Evolutionary conservation across 2,329 filamentous ascomycete genomes (phyloP), one percentile per base, ranked within the genome.

Genomic region (Metarhizium brunneum): DNA sequence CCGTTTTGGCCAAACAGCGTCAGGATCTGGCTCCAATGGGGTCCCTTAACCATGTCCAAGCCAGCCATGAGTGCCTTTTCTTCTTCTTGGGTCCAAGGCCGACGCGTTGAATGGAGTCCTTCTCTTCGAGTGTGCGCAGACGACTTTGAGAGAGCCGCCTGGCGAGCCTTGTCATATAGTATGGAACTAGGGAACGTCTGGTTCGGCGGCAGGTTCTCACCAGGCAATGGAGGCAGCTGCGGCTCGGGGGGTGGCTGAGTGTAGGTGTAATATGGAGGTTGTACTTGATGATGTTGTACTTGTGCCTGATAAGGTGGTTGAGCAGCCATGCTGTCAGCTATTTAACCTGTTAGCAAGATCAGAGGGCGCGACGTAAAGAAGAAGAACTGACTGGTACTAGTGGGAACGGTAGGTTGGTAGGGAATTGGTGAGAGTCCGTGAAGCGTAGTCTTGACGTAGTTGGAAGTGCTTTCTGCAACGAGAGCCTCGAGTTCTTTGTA

Each of bases 1-100:
- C 91, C 91, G 47, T 86, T 87, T 0, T 83, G 80, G 0, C 91
- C 91, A 66, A 92, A 95, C 47, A 95, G 80, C 2, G 86, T 86
- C 13, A 96, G 76, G 50, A 96, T 96, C 66, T 95, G 90, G 62
- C 88, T 92, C 91, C 91, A 96, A 65, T 96, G 90, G 18, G 91
- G 91, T 0, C 91, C 91, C 66, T 92, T 91, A 50, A 96, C 91
- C 67, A 87, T 84, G 65, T 95, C 91, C 4, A 96, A 81, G 1
- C 91, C 91, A 51, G 87, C 83, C 86, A 96, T 92, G 18, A 96
- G 77, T 0, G 91, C 90, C 68, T 91, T 90, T 67, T 96, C 91
- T 70, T 96, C 91, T 60, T 94, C 89, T 4, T 87, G 85, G 0
- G 87, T 90, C 91, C 91, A 96, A 0, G 91, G 90, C 32, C 91